phyloP scores from a whole-genome alignment of 257 asterid genomes.

The Penstemon eatonii region DNA sequence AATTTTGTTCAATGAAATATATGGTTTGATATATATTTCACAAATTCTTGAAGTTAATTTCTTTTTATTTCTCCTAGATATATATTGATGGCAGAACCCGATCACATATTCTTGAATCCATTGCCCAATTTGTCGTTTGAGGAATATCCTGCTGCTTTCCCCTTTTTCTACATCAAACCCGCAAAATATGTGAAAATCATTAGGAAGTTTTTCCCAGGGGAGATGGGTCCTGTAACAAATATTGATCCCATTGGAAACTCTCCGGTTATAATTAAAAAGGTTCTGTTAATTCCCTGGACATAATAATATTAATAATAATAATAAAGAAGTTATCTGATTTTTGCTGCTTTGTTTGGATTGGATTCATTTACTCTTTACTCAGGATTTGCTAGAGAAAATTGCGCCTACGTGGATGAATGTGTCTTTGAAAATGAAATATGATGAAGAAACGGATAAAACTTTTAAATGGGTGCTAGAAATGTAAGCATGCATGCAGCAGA shows the following conservation, averaged over 20 bases:
- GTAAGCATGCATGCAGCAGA: conserved; percentile 28
- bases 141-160: conserved; percentile 55
- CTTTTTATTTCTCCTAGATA: conserved; percentile 41
- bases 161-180: conserved; percentile 62
- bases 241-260: conserved; percentile 71
- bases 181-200: conserved; percentile 39
- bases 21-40: neutral
- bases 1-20: conserved; percentile 3
- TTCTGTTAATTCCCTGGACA: neutral
- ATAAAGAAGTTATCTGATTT: neutral
- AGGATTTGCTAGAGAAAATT: conserved; percentile 59
- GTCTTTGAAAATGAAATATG: conserved; percentile 55
- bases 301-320: neutral
- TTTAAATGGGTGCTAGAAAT: conserved; percentile 73
- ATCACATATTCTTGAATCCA: conserved; percentile 57
- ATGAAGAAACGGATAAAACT: conserved; percentile 52
- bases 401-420: conserved; percentile 70
- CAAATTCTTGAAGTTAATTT: neutral
- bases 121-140: conserved; percentile 47
- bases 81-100: conserved; percentile 68
- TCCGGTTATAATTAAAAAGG: conserved; percentile 60
- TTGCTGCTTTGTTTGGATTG: neutral
- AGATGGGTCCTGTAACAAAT: conserved; percentile 53
- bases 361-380: neutral
- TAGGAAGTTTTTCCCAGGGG: conserved; percentile 50